Evolutionary conservation across 1,284 basidiomycete species (phyloP).

Genomic region (Boletus holoroseus): DNA sequence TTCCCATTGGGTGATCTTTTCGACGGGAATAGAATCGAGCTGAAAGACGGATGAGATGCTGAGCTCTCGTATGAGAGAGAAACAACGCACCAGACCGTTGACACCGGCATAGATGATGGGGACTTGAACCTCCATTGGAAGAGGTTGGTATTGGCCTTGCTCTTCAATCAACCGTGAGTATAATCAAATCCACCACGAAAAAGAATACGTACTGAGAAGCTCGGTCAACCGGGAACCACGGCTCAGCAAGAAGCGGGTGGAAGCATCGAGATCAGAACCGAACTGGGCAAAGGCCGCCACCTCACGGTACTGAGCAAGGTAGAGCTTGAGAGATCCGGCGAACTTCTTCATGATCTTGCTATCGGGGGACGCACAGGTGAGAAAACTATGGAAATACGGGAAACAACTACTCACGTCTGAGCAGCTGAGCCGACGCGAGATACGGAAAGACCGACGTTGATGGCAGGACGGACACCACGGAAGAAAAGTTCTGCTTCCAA

Average conservation of each 20-base stretch:
- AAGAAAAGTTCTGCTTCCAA: conserved; percentile 99
- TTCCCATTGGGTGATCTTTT: conserved; percentile 95
- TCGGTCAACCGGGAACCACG: conserved; percentile 98
- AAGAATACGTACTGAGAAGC: conserved; percentile 71
- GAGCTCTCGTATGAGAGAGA: not conserved
- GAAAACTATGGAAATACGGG: not conserved
- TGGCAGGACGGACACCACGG: conserved; percentile 98
- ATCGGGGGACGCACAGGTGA: conserved; percentile 11
- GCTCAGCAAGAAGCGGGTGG: conserved; percentile 93
- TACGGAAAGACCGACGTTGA: conserved; percentile 99
- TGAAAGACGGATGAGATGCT: conserved; percentile 24
- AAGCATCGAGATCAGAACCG: conserved; percentile 99
- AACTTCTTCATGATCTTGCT: conserved; percentile 99
- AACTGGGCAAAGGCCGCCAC: conserved; percentile 99
- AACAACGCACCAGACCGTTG: conserved; percentile 78
- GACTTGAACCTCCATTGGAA: conserved; percentile 93
- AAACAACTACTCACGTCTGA: conserved; percentile 69
- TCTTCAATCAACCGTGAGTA: conserved; percentile 42
- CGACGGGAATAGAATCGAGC: conserved; percentile 90
- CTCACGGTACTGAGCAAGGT: conserved; percentile 99
- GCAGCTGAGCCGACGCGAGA: conserved; percentile 99
- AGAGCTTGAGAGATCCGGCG: conserved; percentile 98
- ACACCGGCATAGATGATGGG: conserved; percentile 99
- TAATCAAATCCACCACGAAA: not conserved
- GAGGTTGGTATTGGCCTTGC: conserved; percentile 96